Evolutionary conservation across 257 asterid species (phyloP).

Genomic region (Marsdenia floribunda): DNA sequence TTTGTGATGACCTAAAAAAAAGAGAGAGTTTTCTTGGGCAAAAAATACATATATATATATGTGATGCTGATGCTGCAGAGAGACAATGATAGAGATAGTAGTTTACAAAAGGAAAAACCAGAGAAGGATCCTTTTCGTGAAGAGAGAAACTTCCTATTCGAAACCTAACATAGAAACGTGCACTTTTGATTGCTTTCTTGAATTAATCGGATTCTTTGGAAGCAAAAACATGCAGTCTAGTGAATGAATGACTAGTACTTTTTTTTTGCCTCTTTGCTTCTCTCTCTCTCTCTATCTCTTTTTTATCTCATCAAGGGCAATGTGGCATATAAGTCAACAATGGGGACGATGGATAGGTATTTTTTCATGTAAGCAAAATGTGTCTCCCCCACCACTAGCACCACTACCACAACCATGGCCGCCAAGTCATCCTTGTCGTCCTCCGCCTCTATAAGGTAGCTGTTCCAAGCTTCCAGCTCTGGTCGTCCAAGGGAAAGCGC

Average conservation of each 20-base stretch:
- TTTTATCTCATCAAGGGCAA: neutral
- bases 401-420: neutral
- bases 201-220: neutral
- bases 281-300: neutral
- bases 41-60: neutral
- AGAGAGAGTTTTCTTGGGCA: slow-evolving; percentile 4
- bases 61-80: neutral
- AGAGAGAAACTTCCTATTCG: slow-evolving; percentile 23
- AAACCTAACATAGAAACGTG: slow-evolving; percentile 36
- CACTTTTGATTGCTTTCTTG: slow-evolving; percentile 3
- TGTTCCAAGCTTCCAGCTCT: slow-evolving; percentile 3
- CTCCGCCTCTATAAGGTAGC: neutral
- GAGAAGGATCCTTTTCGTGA: slow-evolving; percentile 55
- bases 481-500: neutral
- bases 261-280: too few species aligned
- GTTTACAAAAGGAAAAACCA: slow-evolving; percentile 14
- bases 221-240: slow-evolving; percentile 1
- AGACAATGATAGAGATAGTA: neutral
- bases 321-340: neutral
- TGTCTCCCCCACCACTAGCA: neutral
- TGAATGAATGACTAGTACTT: neutral
- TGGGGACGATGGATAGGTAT: neutral
- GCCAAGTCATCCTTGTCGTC: neutral
- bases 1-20: neutral
- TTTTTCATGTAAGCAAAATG: neutral